phyloP scores from a whole-genome alignment of 2,329 filamentous ascomycete species.

The Sporothrix luriei region DNA sequence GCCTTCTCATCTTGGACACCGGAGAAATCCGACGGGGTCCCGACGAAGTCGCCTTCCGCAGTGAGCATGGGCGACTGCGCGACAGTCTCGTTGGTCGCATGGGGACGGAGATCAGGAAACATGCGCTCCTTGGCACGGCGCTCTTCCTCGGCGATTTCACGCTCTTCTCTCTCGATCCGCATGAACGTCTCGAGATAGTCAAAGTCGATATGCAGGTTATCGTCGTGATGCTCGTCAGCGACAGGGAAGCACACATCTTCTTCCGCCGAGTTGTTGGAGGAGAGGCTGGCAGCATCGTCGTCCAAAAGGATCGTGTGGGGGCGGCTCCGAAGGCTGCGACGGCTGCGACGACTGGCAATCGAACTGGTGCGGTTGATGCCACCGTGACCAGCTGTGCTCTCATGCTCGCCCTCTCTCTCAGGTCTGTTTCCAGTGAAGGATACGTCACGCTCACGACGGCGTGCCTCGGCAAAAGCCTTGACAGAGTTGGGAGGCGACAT shows the following conservation, averaged over 20 bases:
- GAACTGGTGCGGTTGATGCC: slow-evolving; percentile 70
- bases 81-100: slow-evolving; percentile 39
- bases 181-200: slow-evolving; percentile 94
- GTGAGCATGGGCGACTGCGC: slow-evolving; percentile 50
- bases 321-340: slow-evolving; percentile 58
- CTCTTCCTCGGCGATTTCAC: slow-evolving; percentile 54
- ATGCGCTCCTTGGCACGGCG: slow-evolving; percentile 55
- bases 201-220: slow-evolving; percentile 84
- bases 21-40: slow-evolving; percentile 51
- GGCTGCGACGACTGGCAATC: slow-evolving; percentile 59
- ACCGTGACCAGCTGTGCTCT: slow-evolving; percentile 51
- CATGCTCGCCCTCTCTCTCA: slow-evolving; percentile 45
- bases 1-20: slow-evolving; percentile 54
- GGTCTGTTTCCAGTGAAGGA: slow-evolving; percentile 55
- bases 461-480: slow-evolving; percentile 91
- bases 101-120: slow-evolving; percentile 64
- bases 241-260: slow-evolving; percentile 88
- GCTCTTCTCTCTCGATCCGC: slow-evolving; percentile 57
- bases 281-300: slow-evolving; percentile 63
- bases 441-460: slow-evolving; percentile 76
- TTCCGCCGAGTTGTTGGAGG: slow-evolving; percentile 71
- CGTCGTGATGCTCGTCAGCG: slow-evolving; percentile 66
- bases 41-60: slow-evolving; percentile 59
- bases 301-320: slow-evolving; percentile 57
- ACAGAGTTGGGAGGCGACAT: slow-evolving; percentile 93